A percentile compares a stretch with the other conserved stretches of the same genome.
phyloP scores from a whole-genome alignment of 257 asterid genomes.

The Solanum bulbocastanum region DNA sequence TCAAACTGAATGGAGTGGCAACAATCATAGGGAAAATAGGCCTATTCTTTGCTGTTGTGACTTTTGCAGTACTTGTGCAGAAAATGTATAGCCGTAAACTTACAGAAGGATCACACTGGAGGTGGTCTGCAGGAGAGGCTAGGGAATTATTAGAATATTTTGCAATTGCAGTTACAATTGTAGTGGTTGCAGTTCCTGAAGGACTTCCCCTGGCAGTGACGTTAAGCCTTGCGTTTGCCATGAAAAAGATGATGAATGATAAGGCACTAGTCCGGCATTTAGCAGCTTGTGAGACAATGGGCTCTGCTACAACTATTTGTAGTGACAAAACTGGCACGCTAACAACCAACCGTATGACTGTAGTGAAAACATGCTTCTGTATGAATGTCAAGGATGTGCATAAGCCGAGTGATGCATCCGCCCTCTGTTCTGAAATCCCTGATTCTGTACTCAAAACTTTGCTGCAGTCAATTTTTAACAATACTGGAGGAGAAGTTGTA shows the following conservation, averaged over 20 bases:
- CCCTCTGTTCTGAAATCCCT: constrained; percentile 35
- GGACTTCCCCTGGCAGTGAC: constrained; percentile 94
- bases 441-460: constrained; percentile 28
- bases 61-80: constrained; percentile 70
- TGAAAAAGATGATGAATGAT: constrained; percentile 96
- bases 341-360: constrained; percentile 85
- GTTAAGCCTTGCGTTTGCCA: constrained; percentile 80
- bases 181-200: constrained; percentile 91
- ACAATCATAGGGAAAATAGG: constrained; percentile 88
- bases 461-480: constrained; percentile 65
- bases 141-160: constrained; percentile 67
- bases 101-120: constrained; percentile 29
- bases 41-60: constrained; percentile 63
- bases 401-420: constrained; percentile 16
- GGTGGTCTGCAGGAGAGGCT: constrained; percentile 73
- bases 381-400: constrained; percentile 41
- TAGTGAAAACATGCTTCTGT: constrained; percentile 72
- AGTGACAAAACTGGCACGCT: constrained; percentile 90
- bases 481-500: constrained; percentile 88
- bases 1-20: constrained; percentile 82
- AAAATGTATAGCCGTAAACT: constrained; percentile 51
- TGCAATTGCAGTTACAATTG: constrained; percentile 84
- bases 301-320: constrained; percentile 82
- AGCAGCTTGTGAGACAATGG: constrained; percentile 98
- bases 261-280: constrained; percentile 85